Conservation (phyloP, 2,329 filamentous ascomycete genomes). For the Phyllosticta citriasiana region DNA sequence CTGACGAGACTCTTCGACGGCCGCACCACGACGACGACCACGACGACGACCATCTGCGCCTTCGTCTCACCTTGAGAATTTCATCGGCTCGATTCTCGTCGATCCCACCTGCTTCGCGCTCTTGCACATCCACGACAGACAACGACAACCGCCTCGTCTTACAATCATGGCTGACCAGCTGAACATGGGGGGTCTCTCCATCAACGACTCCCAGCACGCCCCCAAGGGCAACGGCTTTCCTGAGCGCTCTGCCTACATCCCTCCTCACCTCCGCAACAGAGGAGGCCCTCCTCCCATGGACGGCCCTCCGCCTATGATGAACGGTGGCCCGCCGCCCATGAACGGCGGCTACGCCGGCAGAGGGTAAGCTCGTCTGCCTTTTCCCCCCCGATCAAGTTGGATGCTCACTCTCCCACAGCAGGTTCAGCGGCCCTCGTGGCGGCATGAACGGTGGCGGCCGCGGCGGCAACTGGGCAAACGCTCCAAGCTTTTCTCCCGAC, state of each 20-base stretch:
- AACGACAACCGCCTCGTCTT: slow-evolving; percentile 13
- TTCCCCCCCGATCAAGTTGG: not conserved
- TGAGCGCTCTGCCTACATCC: slow-evolving; percentile 68
- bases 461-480: slow-evolving; percentile 47
- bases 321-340: slow-evolving; percentile 28
- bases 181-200: slow-evolving; percentile 66
- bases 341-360: slow-evolving; percentile 34
- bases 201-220: slow-evolving; percentile 57
- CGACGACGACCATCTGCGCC: not conserved
- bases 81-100: not conserved
- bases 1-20: slow-evolving; percentile 13
- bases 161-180: slow-evolving; percentile 69
- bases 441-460: slow-evolving; percentile 43
- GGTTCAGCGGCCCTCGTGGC: slow-evolving; percentile 29
- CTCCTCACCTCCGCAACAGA: slow-evolving; percentile 62
- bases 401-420: not conserved
- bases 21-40: not conserved
- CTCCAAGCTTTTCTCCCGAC: slow-evolving; percentile 45
- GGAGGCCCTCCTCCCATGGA: slow-evolving; percentile 30
- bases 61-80: not conserved
- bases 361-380: slow-evolving; percentile 2
- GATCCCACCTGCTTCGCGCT: not conserved
- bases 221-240: slow-evolving; percentile 33
- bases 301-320: slow-evolving; percentile 32
- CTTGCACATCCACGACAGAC: not conserved